Evolutionary conservation across 202 grass and related monocot species (phyloP).

Genomic region (Carex sylvatica): DNA sequence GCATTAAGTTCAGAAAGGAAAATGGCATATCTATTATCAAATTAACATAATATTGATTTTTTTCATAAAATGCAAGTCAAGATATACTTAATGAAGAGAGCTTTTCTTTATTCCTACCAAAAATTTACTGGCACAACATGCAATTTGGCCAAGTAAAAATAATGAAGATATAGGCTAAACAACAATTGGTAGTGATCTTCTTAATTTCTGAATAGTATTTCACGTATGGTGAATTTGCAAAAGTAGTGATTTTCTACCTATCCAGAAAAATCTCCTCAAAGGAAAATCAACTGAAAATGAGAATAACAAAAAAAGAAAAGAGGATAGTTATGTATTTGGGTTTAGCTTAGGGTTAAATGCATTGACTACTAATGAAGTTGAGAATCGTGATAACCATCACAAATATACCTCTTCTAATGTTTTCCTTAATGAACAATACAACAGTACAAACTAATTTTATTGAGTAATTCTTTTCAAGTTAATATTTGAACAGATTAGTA

Average conservation of each 20-base stretch:
- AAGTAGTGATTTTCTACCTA: too few relatives aligned
- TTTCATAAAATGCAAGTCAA: background rate
- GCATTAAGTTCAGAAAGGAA: too few relatives aligned
- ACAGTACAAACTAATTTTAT: too few relatives aligned
- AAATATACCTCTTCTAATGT: background rate
- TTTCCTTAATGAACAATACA: too few relatives aligned
- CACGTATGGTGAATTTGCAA: too few relatives aligned
- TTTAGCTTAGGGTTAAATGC: background rate
- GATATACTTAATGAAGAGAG: background rate
- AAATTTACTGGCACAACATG: background rate
- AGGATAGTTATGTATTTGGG: background rate
- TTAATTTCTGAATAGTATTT: too few relatives aligned
- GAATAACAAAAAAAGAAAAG: conserved; percentile 22
- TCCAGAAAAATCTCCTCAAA: conserved; percentile 26
- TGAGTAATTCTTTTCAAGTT: too few relatives aligned
- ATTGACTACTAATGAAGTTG: background rate
- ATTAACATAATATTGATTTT: background rate
- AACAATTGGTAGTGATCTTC: too few relatives aligned
- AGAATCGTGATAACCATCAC: background rate
- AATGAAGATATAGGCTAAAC: too few relatives aligned
- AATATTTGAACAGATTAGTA: too few relatives aligned
- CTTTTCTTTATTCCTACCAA: background rate
- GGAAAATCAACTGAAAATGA: conserved; percentile 54
- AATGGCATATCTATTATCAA: too few relatives aligned
- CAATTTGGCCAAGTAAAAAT: background rate